Base-by-base conservation (phyloP, 352 stramenopile species). In the Phytophthora pini region DNA sequence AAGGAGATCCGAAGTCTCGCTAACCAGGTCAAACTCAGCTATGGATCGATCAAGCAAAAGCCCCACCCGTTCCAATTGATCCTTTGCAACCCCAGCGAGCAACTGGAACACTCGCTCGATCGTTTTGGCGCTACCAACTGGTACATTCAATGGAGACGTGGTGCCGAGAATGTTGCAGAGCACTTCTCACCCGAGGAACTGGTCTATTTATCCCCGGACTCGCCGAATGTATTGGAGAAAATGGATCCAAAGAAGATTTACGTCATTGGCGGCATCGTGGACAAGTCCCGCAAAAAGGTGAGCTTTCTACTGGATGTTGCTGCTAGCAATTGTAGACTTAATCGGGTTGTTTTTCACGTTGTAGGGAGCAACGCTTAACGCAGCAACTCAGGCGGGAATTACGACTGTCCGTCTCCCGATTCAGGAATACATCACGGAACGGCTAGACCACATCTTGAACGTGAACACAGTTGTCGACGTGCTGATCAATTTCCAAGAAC, bases 1-100 rank as follows among this genome's bases (percentile, higher is more conserved):
- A 94, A 94, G 74, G 86, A 94, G 45, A 49, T 92, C 20, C 77
- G 66, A 53, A 94, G 86, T 54, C 58, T 94, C 5, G 62, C 72
- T 22, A 94, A 92, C n/a, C 86, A 94, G 56, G 39, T 94, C 26
- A 91, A 91, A 65, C 72, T 92, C 49, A 79, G 80, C 52, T 94
- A 94, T 47, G 86, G 83, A 10, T 58, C 56, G 3, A 59, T 91
- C 26, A 90, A 89, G 59, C 65, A 74, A 31, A 94, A 92, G 86
- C 26, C 48, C 9, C 68, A 80, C 43, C 86, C 82, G 11, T 92
- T 94, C 54, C 80, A 90, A 49, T 36, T 94, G 45, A 61, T 80
- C 43, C 68, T 89, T 0, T 82, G 84, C 61, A 79, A 90, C 49
- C 82, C 79, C 53, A 90, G 79, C 41, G 63, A 67, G 26, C 56